Percentiles rank a stretch among this genome's conserved stretches.
phyloP scores from a whole-genome alignment of 225 moss, liverwort and hornwort genomes.

The Asterella californica region DNA sequence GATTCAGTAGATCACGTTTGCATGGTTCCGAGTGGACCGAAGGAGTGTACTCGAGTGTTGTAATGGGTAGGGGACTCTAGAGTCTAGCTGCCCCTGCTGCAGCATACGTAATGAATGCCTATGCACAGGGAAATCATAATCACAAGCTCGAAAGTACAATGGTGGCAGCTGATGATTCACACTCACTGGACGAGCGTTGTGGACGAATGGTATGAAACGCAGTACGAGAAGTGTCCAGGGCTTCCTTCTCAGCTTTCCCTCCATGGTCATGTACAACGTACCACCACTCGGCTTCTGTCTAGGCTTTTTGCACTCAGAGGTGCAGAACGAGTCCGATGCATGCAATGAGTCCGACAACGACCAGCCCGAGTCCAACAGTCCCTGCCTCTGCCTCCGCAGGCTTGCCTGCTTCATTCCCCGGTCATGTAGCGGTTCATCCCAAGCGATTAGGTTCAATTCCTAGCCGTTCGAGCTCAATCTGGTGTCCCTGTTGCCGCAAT shows the following conservation, averaged over 20 bases:
- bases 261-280: neutral
- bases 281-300: neutral
- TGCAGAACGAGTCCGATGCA: neutral
- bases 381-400: neutral
- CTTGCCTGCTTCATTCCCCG: neutral
- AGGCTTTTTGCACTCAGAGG: neutral
- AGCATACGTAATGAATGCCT: slow-evolving; percentile 4
- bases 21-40: slow-evolving; percentile 5
- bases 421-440: neutral
- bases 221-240: neutral
- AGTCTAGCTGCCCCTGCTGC: neutral
- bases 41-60: slow-evolving; percentile 3
- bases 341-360: neutral
- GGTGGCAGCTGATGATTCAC: neutral
- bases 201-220: neutral
- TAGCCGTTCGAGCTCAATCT: neutral
- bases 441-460: neutral
- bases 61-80: neutral
- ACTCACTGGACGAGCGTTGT: neutral
- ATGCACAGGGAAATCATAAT: slow-evolving; percentile 13
- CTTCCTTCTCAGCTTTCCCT: neutral
- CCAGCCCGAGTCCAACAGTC: neutral
- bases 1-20: slow-evolving; percentile 18
- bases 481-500: neutral
- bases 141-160: slow-evolving; percentile 2